phyloP scores from a whole-genome alignment of 345 rosid species.

The Eucalyptus polybractea region DNA sequence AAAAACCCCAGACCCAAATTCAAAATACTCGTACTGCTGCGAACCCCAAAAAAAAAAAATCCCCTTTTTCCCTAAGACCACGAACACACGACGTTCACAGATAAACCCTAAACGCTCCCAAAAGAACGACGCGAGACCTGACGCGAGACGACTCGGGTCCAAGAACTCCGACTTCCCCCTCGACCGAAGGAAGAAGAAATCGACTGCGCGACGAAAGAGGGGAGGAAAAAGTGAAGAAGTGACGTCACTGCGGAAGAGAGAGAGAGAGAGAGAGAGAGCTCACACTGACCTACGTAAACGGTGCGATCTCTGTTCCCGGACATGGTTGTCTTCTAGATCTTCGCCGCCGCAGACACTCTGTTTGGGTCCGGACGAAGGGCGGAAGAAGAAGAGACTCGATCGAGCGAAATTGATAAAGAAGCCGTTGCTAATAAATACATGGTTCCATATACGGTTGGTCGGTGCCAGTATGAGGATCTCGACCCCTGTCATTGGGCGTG shows the following conservation, averaged over 20 bases:
- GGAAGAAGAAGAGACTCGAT: background rate
- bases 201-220: background rate
- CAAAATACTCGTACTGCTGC: background rate
- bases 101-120: background rate
- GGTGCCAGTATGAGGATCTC: background rate
- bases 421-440: background rate
- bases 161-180: background rate
- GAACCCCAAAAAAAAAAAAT: background rate
- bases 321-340: slow-evolving; percentile 10
- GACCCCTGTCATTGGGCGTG: background rate
- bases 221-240: background rate
- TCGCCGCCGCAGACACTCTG: background rate
- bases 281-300: slow-evolving; percentile 36
- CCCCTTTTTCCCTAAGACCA: background rate
- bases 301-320: slow-evolving; percentile 37
- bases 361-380: background rate
- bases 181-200: background rate
- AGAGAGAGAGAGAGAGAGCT: background rate
- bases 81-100: background rate
- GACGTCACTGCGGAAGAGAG: background rate
- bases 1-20: background rate
- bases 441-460: background rate
- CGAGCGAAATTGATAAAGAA: background rate
- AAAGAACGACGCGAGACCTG: background rate
- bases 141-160: background rate